Percentiles rank a stretch among this genome's conserved stretches.
Conservation (phyloP, 441 rosid genomes). For the Euphorbia corollata region DNA sequence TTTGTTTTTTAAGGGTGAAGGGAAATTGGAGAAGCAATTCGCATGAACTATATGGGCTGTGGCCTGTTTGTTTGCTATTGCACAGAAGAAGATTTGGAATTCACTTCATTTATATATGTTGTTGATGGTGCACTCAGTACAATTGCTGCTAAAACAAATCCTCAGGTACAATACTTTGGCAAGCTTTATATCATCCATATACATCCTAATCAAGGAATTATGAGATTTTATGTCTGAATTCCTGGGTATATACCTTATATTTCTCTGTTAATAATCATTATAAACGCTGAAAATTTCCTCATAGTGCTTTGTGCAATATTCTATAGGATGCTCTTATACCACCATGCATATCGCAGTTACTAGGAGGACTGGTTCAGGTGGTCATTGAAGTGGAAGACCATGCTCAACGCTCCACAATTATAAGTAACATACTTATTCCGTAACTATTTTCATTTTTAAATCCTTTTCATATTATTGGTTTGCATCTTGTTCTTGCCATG, state of each 20-base stretch:
- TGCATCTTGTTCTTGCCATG: not conserved
- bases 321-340: constrained; percentile 95
- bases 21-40: constrained; percentile 88
- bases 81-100: constrained; percentile 74
- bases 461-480: not conserved
- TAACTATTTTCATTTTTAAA: too few relatives aligned
- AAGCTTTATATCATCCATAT: constrained; percentile 3
- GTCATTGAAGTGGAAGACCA: constrained; percentile 99
- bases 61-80: constrained; percentile 86
- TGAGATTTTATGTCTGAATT: not conserved
- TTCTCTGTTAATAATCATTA: not conserved
- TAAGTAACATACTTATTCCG: constrained; percentile 40
- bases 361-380: constrained; percentile 96
- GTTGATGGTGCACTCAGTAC: constrained; percentile 93
- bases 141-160: constrained; percentile 97
- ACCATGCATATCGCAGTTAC: constrained; percentile 91
- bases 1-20: constrained; percentile 64
- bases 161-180: constrained; percentile 42
- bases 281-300: constrained; percentile 1
- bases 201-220: constrained; percentile 3
- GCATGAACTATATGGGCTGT: constrained; percentile 87
- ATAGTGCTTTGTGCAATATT: constrained; percentile 14
- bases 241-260: not conserved
- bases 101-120: constrained; percentile 59
- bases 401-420: constrained; percentile 95